Conservation (phyloP, 352 stramenopile genomes). For the Phytophthora cryptogea region DNA sequence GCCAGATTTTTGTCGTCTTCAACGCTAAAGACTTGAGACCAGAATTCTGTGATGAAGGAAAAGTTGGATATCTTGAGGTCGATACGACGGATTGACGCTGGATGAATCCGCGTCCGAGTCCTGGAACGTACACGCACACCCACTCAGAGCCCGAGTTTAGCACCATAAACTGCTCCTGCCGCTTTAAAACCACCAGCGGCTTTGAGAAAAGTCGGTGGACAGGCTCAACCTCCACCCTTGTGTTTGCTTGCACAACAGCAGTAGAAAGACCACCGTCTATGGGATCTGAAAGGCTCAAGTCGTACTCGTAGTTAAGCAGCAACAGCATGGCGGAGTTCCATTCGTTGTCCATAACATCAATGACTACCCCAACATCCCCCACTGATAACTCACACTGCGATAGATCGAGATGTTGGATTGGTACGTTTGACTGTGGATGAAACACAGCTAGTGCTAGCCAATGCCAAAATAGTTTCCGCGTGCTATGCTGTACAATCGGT, state of each 20-base stretch:
- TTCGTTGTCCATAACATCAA: slow-evolving; percentile 5
- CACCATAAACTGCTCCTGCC: slow-evolving; percentile 8
- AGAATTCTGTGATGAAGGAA: background rate
- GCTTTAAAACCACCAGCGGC: slow-evolving; percentile 13
- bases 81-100: slow-evolving; percentile 15
- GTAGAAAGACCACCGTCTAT: background rate
- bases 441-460: slow-evolving; percentile 31
- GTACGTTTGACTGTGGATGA: slow-evolving; percentile 16
- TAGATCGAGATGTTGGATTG: slow-evolving; percentile 17
- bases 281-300: background rate
- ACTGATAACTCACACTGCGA: slow-evolving; percentile 20
- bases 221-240: slow-evolving; percentile 22
- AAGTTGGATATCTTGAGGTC: background rate
- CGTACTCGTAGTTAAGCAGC: slow-evolving; percentile 4
- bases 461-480: slow-evolving; percentile 10
- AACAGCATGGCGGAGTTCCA: slow-evolving; percentile 17
- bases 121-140: slow-evolving; percentile 27
- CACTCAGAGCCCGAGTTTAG: slow-evolving; percentile 13
- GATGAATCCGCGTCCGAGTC: slow-evolving; percentile 28
- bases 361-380: slow-evolving; percentile 12
- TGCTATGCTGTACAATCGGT: slow-evolving; percentile 1
- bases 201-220: slow-evolving; percentile 21
- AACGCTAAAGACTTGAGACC: slow-evolving; percentile 18
- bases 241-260: slow-evolving; percentile 13
- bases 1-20: slow-evolving; percentile 16